These are phyloP conservation scores for Prototheca cutis DNA, from an alignment of 163 green algal species.

Conservation along the genomic window DNA sequence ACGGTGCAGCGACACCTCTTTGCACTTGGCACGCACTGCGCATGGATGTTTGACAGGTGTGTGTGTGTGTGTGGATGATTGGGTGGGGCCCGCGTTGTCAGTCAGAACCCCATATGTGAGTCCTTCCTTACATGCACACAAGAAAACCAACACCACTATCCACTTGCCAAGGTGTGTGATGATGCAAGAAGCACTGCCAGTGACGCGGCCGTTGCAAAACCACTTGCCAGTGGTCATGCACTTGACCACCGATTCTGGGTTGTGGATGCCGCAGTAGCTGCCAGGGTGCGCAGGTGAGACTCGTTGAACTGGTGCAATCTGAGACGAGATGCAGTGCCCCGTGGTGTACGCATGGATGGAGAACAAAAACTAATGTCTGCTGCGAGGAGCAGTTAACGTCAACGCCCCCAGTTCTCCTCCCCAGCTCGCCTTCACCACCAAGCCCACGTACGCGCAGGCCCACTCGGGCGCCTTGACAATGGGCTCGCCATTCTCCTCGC, in stretches of 20 bases:
- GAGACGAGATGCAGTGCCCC: too few species aligned
- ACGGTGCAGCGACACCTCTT: constrained; percentile 83
- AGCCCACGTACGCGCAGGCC: constrained; percentile 50
- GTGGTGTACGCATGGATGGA: too few species aligned
- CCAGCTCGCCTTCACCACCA: not conserved
- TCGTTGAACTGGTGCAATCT: too few species aligned
- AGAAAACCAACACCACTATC: too few species aligned
- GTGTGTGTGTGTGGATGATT: too few species aligned
- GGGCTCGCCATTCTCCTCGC: constrained; percentile 21
- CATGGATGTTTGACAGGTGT: too few species aligned
- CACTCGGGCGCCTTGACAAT: constrained; percentile 40
- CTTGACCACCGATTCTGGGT: constrained; percentile 79
- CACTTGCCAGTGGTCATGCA: constrained; percentile 88
- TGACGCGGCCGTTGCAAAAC: constrained; percentile 93
- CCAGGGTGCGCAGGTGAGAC: too few species aligned
- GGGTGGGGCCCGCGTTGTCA: too few species aligned
- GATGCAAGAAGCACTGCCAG: constrained; percentile 72
- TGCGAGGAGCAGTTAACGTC: too few species aligned
- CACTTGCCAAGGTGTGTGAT: constrained; percentile 94
- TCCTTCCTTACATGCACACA: too few species aligned
- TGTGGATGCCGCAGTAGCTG: constrained; percentile 91
- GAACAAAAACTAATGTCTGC: too few species aligned
- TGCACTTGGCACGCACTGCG: constrained; percentile 73
- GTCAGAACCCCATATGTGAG: too few species aligned
- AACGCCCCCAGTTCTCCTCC: not conserved